Conservation (phyloP, 2,329 filamentous ascomycete species). For the Aspergillus sp. region DNA sequence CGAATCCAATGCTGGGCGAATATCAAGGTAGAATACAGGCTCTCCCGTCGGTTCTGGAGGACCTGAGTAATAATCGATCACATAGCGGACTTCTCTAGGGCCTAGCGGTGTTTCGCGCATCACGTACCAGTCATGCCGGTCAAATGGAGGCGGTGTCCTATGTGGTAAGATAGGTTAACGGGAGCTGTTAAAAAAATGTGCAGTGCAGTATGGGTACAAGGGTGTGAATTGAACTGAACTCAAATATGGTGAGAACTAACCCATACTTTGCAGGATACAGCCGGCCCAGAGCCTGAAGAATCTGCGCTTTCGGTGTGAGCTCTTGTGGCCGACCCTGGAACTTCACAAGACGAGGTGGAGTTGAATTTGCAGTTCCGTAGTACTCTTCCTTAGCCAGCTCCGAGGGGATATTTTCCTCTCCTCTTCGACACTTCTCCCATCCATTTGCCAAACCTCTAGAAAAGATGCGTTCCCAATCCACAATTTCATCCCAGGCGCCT, state of each 20-base stretch:
- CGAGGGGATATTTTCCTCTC: constrained; percentile 65
- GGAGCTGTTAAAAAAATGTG: background rate
- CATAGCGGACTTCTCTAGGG: constrained; percentile 79
- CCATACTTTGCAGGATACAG: constrained; percentile 77
- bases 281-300: constrained; percentile 76
- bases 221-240: background rate
- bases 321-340: constrained; percentile 91
- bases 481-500: constrained; percentile 92
- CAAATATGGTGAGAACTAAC: constrained; percentile 48
- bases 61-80: constrained; percentile 95
- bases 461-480: constrained; percentile 90
- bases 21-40: constrained; percentile 93
- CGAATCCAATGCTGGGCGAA: constrained; percentile 81
- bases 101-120: constrained; percentile 67
- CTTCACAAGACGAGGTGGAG: constrained; percentile 68
- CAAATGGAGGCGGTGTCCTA: constrained; percentile 83
- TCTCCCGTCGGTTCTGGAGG: constrained; percentile 80
- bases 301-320: constrained; percentile 84
- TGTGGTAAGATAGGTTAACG: background rate
- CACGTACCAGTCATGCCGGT: constrained; percentile 97
- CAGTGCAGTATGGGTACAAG: background rate
- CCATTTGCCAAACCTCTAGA: constrained; percentile 68
- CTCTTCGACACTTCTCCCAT: constrained; percentile 71
- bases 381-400: constrained; percentile 55
- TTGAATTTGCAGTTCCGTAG: constrained; percentile 26